Evolutionary conservation across 2,329 filamentous ascomycete genomes (phyloP).

Genomic region (Pseudogymnoascus sp.): DNA sequence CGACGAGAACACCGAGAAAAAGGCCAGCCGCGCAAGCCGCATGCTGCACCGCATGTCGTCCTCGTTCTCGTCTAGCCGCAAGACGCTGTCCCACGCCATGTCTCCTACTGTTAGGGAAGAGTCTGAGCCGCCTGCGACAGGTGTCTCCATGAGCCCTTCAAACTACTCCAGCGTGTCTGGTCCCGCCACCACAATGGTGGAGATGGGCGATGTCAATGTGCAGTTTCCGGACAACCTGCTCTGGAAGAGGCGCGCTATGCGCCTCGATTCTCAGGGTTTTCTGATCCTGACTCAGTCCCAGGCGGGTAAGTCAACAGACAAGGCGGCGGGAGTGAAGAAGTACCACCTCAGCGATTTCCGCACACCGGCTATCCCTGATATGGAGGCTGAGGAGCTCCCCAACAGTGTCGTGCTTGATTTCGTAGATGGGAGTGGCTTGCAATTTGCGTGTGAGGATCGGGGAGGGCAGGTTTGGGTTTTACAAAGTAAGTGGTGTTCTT

Average conservation of each 20-base stretch:
- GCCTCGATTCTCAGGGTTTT: constrained; percentile 75
- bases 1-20: constrained; percentile 44
- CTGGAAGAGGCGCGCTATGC: constrained; percentile 89
- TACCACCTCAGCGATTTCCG: constrained; percentile 84
- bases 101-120: constrained; percentile 31
- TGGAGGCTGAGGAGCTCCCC: constrained; percentile 85
- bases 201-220: constrained; percentile 75
- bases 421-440: constrained; percentile 52
- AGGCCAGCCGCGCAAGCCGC: constrained; percentile 36
- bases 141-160: constrained; percentile 16
- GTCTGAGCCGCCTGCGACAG: constrained; percentile 23
- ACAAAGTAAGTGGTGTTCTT: constrained; percentile 25
- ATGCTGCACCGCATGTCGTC: constrained; percentile 61
- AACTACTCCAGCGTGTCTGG: constrained; percentile 35
- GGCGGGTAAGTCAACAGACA: constrained; percentile 28
- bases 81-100: constrained; percentile 27
- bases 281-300: constrained; percentile 66
- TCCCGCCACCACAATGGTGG: constrained; percentile 18
- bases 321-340: constrained; percentile 55
- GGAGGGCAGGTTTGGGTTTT: constrained; percentile 47
- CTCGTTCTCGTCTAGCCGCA: constrained; percentile 37
- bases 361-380: constrained; percentile 71
- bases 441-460: constrained; percentile 56
- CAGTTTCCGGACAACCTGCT: constrained; percentile 94
- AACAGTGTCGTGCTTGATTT: constrained; percentile 66